Evolutionary conservation across 345 rosid species (phyloP).

Genomic region (Salix caprea): DNA sequence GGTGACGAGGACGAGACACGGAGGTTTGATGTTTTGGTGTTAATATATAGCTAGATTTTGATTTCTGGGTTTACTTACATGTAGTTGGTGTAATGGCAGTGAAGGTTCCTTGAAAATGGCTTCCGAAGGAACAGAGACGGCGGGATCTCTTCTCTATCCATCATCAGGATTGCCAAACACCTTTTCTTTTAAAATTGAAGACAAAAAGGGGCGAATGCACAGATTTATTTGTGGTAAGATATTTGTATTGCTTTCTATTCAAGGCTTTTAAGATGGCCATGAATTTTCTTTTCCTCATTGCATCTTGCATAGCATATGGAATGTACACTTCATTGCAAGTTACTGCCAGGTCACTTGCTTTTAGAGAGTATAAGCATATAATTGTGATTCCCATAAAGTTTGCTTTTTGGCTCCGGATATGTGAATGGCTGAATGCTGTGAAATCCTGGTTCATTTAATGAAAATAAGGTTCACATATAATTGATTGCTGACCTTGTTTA

Average conservation of each 20-base stretch:
- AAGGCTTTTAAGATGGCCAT: not conserved
- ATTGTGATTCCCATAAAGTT: not conserved
- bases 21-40: conserved; percentile 45
- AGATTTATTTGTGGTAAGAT: conserved; percentile 83
- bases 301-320: conserved; percentile 9
- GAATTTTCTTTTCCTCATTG: not conserved
- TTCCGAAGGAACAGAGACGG: conserved; percentile 74
- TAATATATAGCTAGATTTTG: conserved; percentile 5
- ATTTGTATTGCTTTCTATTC: not conserved
- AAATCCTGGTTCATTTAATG: not conserved
- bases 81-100: conserved; percentile 42
- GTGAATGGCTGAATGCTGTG: not conserved
- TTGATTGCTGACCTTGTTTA: conserved; percentile 11
- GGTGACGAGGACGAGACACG: conserved; percentile 83
- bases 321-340: not conserved
- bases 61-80: conserved; percentile 16
- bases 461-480: not conserved
- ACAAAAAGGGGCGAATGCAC: conserved; percentile 78
- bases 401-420: not conserved
- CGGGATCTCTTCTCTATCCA: conserved; percentile 50
- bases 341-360: conserved; percentile 1
- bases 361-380: not conserved
- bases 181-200: conserved; percentile 84
- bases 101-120: conserved; percentile 73
- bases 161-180: conserved; percentile 34